Conservation (phyloP, 176 grass and related monocot species). For the Cenchrus fungigraminus region DNA sequence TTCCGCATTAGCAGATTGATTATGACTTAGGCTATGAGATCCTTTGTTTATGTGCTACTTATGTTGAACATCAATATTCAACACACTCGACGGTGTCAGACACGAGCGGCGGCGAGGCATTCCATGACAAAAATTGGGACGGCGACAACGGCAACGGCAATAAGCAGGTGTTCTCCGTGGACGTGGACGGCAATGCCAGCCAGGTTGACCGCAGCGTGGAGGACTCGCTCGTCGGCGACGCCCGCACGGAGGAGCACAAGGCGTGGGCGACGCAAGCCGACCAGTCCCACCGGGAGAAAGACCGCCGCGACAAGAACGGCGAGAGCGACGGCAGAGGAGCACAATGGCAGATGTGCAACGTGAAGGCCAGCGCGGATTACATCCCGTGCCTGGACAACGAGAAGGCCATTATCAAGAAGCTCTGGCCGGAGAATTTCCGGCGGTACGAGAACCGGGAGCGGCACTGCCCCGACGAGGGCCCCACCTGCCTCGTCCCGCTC, state of each 20-base stretch:
- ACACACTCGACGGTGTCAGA: neutral
- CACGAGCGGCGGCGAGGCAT: slow-evolving; percentile 12
- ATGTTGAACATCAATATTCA: too few relatives aligned
- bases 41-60: too few relatives aligned
- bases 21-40: too few relatives aligned
- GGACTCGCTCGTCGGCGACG: slow-evolving; percentile 36
- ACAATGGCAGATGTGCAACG: slow-evolving; percentile 76
- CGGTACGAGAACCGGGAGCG: slow-evolving; percentile 87
- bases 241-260: slow-evolving; percentile 36
- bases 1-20: too few relatives aligned
- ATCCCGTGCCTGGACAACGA: slow-evolving; percentile 95
- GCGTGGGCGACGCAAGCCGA: slow-evolving; percentile 73
- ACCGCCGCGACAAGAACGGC: slow-evolving; percentile 41
- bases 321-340: neutral
- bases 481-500: slow-evolving; percentile 71
- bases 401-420: slow-evolving; percentile 81
- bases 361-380: slow-evolving; percentile 71
- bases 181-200: neutral
- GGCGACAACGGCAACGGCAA: slow-evolving; percentile 18
- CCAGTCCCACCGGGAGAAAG: slow-evolving; percentile 74
- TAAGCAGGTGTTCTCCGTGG: too few relatives aligned
- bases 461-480: slow-evolving; percentile 89
- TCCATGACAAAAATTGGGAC: slow-evolving; percentile 22
- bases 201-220: neutral
- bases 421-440: slow-evolving; percentile 71